Evolutionary conservation across 2,329 filamentous ascomycete species (phyloP), one percentile per base, ranked within the genome.

Genomic region (Leptographium lundbergii): DNA sequence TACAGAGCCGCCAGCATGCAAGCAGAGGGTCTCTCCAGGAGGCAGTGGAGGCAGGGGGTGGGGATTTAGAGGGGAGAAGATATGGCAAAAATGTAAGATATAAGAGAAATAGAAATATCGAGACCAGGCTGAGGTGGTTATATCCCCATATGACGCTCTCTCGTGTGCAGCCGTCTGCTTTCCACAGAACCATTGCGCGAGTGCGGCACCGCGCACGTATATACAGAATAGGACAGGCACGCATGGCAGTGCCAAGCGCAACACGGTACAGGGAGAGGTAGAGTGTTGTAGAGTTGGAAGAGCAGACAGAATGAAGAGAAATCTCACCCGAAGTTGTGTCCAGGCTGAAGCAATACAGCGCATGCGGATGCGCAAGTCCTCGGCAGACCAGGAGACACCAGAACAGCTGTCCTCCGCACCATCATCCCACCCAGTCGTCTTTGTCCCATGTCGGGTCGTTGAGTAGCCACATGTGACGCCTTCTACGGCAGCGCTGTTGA

Each of bases 261-360:
- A 42, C 22, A 34, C 32, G 36, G 57, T 32, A n/a, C 29, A 54
- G 42, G 32, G 39, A 45, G 47, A 59, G 10, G 29, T 13, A 29
- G 24, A 17, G 42, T 19, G 22, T 34, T 7, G 53, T 14, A 24
- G 29, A 9, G 45, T 6, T 14, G 56, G 51, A 58, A 54, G 36
- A 39, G n/a, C 48, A 34, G n/a, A n/a, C n/a, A n/a, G n/a, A 36
- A 27, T 17, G 58, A 54, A 48, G 39, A 14, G 56, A 54, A 57
- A 57, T 55, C 65, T 62, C 56, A 64, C 62, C 54, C 66, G 64
- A 27, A 69, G 62, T 42, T 69, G 66, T 45, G 73, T 61, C 76
- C 76, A 78, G 39, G 68, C 67, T 52, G 66, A 66, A 11, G 76
- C 71, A 65, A 79, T 75, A 29, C 71, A 64, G 57, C 66, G 63